Evolutionary conservation across 441 rosid genomes (phyloP).

Genomic region (Croton laevigatus): DNA sequence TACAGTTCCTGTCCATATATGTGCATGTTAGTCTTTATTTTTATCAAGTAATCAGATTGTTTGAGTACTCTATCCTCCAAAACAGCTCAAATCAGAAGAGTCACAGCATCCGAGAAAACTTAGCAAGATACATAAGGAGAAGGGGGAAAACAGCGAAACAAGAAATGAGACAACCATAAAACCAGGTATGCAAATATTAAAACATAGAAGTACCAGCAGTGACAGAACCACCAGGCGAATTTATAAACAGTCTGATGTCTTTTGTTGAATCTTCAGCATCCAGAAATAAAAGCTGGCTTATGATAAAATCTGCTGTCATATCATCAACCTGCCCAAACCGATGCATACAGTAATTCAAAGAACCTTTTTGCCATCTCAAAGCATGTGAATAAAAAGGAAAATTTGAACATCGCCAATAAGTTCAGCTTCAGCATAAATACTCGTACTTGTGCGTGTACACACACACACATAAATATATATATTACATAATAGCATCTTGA

Average conservation of each 20-base stretch:
- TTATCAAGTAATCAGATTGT: background rate
- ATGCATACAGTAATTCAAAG: constrained; percentile 7
- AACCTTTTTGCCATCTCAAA: background rate
- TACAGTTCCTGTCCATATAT: background rate
- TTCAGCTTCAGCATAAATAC: background rate
- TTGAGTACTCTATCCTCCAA: background rate
- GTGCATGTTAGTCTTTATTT: too few species aligned
- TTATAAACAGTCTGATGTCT: constrained; percentile 77
- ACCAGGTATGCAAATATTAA: background rate
- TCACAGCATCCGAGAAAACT: background rate
- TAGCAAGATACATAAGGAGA: background rate
- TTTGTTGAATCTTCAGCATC: constrained; percentile 78
- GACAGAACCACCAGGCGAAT: constrained; percentile 93
- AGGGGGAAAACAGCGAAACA: background rate
- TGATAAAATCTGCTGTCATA: constrained; percentile 70
- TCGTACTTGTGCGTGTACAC: background rate
- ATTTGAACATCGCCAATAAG: background rate
- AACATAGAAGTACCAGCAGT: constrained; percentile 63
- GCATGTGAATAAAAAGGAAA: background rate
- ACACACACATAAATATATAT: background rate
- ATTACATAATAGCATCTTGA: background rate
- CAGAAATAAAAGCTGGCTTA: constrained; percentile 82
- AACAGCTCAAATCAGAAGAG: background rate
- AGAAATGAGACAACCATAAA: background rate
- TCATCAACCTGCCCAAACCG: constrained; percentile 72